A percentile compares a stretch with the other conserved stretches of the same genome.
Evolutionary conservation across 176 grass and related monocot genomes (phyloP).

Genomic region (Triticum dicoccoides): DNA sequence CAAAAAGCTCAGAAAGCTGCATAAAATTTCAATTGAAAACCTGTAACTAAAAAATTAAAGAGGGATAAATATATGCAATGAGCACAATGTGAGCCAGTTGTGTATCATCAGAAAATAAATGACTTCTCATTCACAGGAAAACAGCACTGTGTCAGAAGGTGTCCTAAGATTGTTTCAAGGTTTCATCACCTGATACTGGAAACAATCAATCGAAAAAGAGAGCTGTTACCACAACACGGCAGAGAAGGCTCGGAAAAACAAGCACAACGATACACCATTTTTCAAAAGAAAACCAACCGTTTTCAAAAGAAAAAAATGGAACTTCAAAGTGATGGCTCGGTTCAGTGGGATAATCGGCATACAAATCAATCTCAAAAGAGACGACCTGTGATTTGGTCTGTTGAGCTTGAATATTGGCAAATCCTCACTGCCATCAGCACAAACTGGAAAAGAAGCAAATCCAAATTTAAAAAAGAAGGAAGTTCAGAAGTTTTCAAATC

Average conservation of each 20-base stretch:
- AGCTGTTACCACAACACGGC: too few species aligned
- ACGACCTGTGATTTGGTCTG: slow-evolving; percentile 91
- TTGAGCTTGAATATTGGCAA: slow-evolving; percentile 92
- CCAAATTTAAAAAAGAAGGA: neutral
- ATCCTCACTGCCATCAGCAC: slow-evolving; percentile 39
- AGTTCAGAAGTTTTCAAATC: neutral
- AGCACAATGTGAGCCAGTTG: accelerated
- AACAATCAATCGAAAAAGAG: neutral
- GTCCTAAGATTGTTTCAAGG: slow-evolving; percentile 76
- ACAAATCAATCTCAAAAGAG: slow-evolving; percentile 56
- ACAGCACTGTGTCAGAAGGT: slow-evolving; percentile 73
- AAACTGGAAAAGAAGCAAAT: neutral
- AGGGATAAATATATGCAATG: neutral
- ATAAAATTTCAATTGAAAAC: slow-evolving; percentile 46
- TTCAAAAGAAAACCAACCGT: too few species aligned
- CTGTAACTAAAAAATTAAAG: slow-evolving; percentile 1
- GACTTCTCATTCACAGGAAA: slow-evolving; percentile 65
- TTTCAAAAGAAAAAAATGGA: neutral
- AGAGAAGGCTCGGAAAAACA: neutral
- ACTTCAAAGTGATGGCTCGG: slow-evolving; percentile 38
- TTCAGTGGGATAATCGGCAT: slow-evolving; percentile 91
- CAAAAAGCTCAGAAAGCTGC: slow-evolving; percentile 50
- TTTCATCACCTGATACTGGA: slow-evolving; percentile 59
- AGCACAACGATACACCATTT: neutral
- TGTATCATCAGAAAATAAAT: slow-evolving; percentile 71